phyloP scores from a whole-genome alignment of 208 protist species.

The Acanthamoeba lenticulata region DNA sequence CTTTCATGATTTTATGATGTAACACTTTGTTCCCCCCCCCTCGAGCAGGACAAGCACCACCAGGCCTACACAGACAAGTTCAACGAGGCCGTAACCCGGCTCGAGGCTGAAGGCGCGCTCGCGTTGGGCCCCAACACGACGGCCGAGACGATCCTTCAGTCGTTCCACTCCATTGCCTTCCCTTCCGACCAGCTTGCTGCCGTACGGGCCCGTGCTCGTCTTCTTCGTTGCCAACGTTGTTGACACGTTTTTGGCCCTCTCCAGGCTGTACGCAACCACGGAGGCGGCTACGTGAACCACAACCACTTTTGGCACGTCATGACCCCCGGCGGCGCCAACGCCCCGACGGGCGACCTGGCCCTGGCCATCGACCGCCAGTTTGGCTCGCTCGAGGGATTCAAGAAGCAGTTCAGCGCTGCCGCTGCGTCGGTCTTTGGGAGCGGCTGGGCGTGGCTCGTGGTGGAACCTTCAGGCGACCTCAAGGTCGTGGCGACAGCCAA shows the following conservation, averaged over 20 bases:
- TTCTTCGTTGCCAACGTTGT: neutral
- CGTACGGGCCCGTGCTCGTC: neutral
- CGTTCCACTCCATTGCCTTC: neutral
- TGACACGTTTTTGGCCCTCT: too few relatives aligned
- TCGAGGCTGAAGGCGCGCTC: neutral
- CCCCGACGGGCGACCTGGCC: constrained; percentile 84
- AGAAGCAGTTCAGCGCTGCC: constrained; percentile 92
- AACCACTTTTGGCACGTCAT: constrained; percentile 94
- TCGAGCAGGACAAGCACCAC: constrained; percentile 23
- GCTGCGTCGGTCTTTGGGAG: constrained; percentile 93
- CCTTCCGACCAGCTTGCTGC: neutral
- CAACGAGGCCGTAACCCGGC: neutral
- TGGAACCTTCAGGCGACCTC: constrained; percentile 52
- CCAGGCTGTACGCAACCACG: constrained; percentile 89
- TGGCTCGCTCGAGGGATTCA: constrained; percentile 92
- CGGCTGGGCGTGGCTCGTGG: constrained; percentile 95
- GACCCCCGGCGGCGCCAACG: constrained; percentile 79
- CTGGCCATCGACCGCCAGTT: constrained; percentile 88
- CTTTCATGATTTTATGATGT: neutral
- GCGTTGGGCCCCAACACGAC: neutral
- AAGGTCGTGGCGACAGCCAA: constrained; percentile 15
- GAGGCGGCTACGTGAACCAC: constrained; percentile 92
- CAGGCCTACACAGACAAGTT: constrained; percentile 44
- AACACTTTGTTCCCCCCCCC: too few relatives aligned
- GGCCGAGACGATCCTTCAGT: neutral